A percentile compares a stretch with the other conserved stretches of the same genome.
Evolutionary conservation across 169 alveolate genomes (phyloP).

Genomic region (Pseudocohnilembus persalinus): DNA sequence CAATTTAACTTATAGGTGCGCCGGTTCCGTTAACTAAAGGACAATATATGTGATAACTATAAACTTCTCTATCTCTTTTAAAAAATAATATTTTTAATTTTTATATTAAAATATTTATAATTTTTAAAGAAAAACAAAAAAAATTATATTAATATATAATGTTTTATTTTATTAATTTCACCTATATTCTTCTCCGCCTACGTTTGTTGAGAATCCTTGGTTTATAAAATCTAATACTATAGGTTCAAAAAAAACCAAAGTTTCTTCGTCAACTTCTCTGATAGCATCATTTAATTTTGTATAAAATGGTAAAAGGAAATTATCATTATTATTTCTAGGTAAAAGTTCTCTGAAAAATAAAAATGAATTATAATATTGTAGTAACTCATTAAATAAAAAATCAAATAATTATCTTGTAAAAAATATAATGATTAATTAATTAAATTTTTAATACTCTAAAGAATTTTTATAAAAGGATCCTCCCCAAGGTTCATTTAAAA

Average conservation of each 20-base stretch:
- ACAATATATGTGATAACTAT: conserved; percentile 71
- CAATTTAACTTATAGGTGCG: conserved; percentile 40
- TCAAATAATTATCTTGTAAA: conserved; percentile 34
- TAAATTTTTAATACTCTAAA: too few species aligned
- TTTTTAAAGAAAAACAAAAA: too few species aligned
- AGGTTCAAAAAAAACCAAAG: conserved; percentile 73
- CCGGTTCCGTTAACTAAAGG: conserved; percentile 49
- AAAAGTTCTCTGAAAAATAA: background rate
- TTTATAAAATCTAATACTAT: conserved; percentile 39
- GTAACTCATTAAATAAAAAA: background rate
- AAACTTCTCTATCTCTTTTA: conserved; percentile 41
- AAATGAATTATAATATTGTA: too few species aligned
- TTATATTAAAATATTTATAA: too few species aligned
- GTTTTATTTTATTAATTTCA: too few species aligned
- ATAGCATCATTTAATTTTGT: conserved; percentile 47
- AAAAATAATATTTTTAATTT: too few species aligned
- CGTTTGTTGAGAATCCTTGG: conserved; percentile 58
- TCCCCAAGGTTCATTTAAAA: conserved; percentile 81
- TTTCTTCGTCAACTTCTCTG: conserved; percentile 51
- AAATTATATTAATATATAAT: too few species aligned
- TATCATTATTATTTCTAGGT: conserved; percentile 68
- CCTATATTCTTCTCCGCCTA: conserved; percentile 52
- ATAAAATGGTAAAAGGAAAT: conserved; percentile 60
- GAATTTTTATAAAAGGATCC: conserved; percentile 41
- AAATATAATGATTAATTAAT: too few species aligned